Conservation (phyloP, 2,329 filamentous ascomycete genomes). For the Fusarium torulosum region DNA sequence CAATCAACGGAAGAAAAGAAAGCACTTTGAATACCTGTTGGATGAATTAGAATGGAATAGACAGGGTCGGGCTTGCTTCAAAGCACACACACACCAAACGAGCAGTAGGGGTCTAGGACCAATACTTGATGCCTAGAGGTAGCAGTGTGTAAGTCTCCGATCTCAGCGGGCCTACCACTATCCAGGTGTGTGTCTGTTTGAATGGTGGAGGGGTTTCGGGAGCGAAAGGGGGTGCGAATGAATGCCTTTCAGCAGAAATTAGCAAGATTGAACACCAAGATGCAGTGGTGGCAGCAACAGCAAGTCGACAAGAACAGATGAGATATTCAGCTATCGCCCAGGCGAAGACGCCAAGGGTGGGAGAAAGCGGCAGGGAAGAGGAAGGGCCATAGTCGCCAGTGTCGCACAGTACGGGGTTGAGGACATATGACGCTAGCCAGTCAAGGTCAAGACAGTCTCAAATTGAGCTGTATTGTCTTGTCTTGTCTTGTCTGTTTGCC, state of each 20-base stretch:
- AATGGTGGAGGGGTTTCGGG: conserved; percentile 29
- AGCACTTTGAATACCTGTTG: conserved; percentile 32
- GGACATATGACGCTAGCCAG: conserved; percentile 41
- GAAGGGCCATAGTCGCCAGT: conserved; percentile 35
- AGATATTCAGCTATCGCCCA: conserved; percentile 42
- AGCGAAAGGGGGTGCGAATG: conserved; percentile 26
- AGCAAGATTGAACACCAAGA: conserved; percentile 32
- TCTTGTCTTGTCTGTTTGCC: conserved; percentile 22
- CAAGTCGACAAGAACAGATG: conserved; percentile 44
- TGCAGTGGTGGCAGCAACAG: conserved; percentile 31
- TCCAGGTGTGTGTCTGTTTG: conserved; percentile 25
- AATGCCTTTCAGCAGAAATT: conserved; percentile 23
- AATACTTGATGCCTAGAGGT: conserved; percentile 34
- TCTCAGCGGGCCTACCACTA: conserved; percentile 37
- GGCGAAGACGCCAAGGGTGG: conserved; percentile 32
- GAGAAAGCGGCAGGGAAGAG: conserved; percentile 29
- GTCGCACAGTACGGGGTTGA: conserved; percentile 46
- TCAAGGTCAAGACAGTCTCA: conserved; percentile 44
- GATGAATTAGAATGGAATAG: conserved; percentile 41
- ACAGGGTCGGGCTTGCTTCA: conserved; percentile 41
- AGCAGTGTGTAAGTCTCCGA: conserved; percentile 41
- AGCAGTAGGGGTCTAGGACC: conserved; percentile 46
- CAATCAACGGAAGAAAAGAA: conserved; percentile 41
- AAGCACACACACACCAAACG: conserved; percentile 41
- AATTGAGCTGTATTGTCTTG: conserved; percentile 38